Conservation (phyloP, 1,139 yeast species). For the Sugiyamaella japonica region DNA sequence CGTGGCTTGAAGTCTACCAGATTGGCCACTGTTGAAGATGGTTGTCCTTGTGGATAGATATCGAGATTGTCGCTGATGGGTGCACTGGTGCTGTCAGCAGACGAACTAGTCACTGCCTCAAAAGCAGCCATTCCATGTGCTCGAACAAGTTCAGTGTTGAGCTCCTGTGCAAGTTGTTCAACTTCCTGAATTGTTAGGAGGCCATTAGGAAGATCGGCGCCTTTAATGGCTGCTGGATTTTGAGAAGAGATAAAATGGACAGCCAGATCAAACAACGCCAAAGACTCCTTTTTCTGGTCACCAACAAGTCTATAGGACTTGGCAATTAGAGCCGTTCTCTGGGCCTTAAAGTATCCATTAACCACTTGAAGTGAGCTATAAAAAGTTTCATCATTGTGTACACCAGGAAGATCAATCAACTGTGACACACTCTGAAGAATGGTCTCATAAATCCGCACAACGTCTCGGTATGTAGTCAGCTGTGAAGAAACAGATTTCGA, state of each 20-base stretch:
- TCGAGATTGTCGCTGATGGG: conserved; percentile 54
- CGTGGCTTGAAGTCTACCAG: conserved; percentile 52
- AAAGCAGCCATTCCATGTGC: conserved; percentile 57
- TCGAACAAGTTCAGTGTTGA: conserved; percentile 42
- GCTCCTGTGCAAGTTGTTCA: conserved; percentile 35
- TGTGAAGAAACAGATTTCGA: conserved; percentile 31
- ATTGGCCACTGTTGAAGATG: conserved; percentile 43
- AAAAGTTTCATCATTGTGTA: conserved; percentile 76
- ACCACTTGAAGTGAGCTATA: conserved; percentile 53
- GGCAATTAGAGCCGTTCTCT: conserved; percentile 51
- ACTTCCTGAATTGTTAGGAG: conserved; percentile 46
- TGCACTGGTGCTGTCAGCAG: conserved; percentile 8
- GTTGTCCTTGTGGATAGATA: conserved; percentile 43
- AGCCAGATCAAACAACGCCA: conserved; percentile 52
- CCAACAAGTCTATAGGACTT: conserved; percentile 50
- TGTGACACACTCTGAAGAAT: conserved; percentile 54
- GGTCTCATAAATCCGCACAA: conserved; percentile 51
- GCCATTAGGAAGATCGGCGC: conserved; percentile 33
- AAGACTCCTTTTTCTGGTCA: conserved; percentile 50
- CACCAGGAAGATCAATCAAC: conserved; percentile 83
- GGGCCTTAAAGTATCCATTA: conserved; percentile 48
- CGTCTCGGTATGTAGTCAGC: conserved; percentile 48
- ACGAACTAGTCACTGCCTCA: conserved; percentile 29
- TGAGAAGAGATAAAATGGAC: conserved; percentile 29
- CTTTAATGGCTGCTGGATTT: not conserved